phyloP scores from a whole-genome alignment of 352 stramenopile species.

The Globisporangium mamillatum region DNA sequence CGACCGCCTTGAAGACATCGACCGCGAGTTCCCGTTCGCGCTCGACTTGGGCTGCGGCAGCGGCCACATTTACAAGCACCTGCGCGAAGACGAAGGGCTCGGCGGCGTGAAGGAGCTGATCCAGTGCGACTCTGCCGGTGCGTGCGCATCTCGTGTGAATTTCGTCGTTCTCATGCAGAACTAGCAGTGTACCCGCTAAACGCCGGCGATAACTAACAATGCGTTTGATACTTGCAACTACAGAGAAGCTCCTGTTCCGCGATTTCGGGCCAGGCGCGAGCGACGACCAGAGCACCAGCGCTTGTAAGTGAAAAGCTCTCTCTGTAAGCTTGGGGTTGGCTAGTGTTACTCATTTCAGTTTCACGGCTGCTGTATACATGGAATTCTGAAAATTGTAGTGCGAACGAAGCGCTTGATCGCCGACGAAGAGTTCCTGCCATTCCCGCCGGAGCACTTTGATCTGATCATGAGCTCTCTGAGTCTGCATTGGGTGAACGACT shows the following conservation, averaged over 20 bases:
- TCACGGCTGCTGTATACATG: conserved; percentile 5
- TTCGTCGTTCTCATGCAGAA: neutral
- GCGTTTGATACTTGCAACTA: neutral
- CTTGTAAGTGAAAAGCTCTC: neutral
- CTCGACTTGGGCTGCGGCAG: conserved; percentile 78
- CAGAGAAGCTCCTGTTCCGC: conserved; percentile 70
- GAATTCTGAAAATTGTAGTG: conserved; percentile 33
- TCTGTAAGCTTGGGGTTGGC: neutral
- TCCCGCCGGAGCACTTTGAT: conserved; percentile 95
- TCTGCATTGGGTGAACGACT: conserved; percentile 98
- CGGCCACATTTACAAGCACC: conserved; percentile 81
- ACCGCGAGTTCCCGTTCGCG: conserved; percentile 75
- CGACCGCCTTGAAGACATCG: conserved; percentile 82
- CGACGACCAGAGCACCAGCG: neutral
- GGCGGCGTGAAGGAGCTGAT: conserved; percentile 75
- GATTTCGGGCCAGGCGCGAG: conserved; percentile 23
- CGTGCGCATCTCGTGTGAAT: neutral
- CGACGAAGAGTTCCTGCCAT: conserved; percentile 94
- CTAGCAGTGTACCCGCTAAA: neutral
- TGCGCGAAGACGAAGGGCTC: conserved; percentile 66
- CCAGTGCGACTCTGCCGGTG: conserved; percentile 73
- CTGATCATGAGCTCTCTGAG: conserved; percentile 93
- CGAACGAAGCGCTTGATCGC: conserved; percentile 69
- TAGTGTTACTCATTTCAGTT: neutral
- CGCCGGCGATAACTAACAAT: neutral